Conservation (phyloP, 2,329 filamentous ascomycete species). For the Zarea fungicola region DNA sequence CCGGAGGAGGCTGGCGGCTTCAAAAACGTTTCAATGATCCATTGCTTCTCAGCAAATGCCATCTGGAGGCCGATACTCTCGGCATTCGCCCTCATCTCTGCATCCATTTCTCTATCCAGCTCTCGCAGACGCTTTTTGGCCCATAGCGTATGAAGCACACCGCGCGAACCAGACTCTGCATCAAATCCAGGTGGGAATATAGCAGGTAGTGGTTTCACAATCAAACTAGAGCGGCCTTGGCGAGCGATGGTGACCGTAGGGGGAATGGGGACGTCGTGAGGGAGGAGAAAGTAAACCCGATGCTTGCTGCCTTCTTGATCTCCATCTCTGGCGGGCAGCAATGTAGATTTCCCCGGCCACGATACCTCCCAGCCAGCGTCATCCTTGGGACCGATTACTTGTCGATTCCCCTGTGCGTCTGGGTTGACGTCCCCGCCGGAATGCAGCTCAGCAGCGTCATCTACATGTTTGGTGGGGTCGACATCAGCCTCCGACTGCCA, state of each 20-base stretch:
- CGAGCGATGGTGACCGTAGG: slow-evolving; percentile 62
- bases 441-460: not conserved
- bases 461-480: not conserved
- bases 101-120: slow-evolving; percentile 69
- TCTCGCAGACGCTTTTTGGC: slow-evolving; percentile 74
- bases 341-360: slow-evolving; percentile 75
- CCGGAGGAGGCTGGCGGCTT: slow-evolving; percentile 18
- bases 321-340: slow-evolving; percentile 54
- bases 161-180: slow-evolving; percentile 65
- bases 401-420: slow-evolving; percentile 6
- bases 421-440: not conserved
- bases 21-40: slow-evolving; percentile 75
- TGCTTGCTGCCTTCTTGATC: slow-evolving; percentile 36
- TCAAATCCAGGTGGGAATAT: slow-evolving; percentile 78
- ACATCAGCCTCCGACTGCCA: slow-evolving; percentile 54
- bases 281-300: slow-evolving; percentile 75
- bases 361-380: slow-evolving; percentile 64
- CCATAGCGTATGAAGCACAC: slow-evolving; percentile 86
- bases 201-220: slow-evolving; percentile 76
- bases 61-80: slow-evolving; percentile 83
- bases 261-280: slow-evolving; percentile 66
- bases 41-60: slow-evolving; percentile 75
- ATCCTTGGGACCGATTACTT: slow-evolving; percentile 15
- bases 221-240: slow-evolving; percentile 35
- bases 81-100: slow-evolving; percentile 65